Conservation (phyloP, 179 eudicot species). For the Silene noctiflora region DNA sequence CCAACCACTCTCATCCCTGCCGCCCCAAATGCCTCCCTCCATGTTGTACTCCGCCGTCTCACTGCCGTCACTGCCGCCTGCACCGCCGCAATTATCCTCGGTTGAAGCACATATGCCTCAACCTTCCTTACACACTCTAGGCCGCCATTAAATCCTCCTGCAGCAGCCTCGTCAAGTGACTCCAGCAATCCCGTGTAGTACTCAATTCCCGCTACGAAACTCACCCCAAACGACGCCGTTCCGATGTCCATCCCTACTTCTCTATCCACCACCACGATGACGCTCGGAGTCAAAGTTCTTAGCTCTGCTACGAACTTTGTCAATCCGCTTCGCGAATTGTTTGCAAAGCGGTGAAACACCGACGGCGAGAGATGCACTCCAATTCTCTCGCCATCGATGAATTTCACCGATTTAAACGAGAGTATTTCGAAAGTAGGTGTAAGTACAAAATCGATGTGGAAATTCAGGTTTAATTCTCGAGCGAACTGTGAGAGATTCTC, state of each 20-base stretch:
- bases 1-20: slow-evolving; percentile 65
- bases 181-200: slow-evolving; percentile 66
- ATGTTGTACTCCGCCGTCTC: slow-evolving; percentile 41
- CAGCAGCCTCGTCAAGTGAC: slow-evolving; percentile 61
- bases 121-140: slow-evolving; percentile 58
- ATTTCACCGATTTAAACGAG: slow-evolving; percentile 58
- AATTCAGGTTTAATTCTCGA: slow-evolving; percentile 54
- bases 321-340: slow-evolving; percentile 32
- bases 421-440: slow-evolving; percentile 54
- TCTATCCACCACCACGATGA: slow-evolving; percentile 59
- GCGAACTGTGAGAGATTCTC: slow-evolving; percentile 78
- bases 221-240: slow-evolving; percentile 44
- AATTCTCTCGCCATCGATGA: slow-evolving; percentile 58
- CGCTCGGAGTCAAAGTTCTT: slow-evolving; percentile 47
- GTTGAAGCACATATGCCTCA: slow-evolving; percentile 57
- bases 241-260: slow-evolving; percentile 56
- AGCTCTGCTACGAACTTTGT: slow-evolving; percentile 53
- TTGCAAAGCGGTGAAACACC: slow-evolving; percentile 37
- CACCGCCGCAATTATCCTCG: slow-evolving; percentile 66
- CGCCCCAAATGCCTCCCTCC: slow-evolving; percentile 65
- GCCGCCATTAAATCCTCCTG: slow-evolving; percentile 32
- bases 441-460: slow-evolving; percentile 58
- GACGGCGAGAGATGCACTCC: slow-evolving; percentile 61
- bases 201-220: slow-evolving; percentile 62
- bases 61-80: slow-evolving; percentile 44